Evolutionary conservation across 306 rosid genomes (phyloP).

Genomic region (Fagus crenata): DNA sequence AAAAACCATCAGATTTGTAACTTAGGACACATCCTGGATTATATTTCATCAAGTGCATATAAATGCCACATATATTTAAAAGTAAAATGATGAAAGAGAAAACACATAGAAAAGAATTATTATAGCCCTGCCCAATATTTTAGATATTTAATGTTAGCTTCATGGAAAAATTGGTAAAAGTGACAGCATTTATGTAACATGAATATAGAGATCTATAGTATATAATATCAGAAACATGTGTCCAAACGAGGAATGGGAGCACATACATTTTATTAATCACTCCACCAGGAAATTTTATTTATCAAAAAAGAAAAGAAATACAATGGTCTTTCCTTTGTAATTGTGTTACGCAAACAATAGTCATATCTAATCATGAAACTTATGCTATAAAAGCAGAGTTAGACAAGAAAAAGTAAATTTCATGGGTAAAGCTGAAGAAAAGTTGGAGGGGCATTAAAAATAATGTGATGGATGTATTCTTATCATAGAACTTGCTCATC

Average conservation of each 20-base stretch:
- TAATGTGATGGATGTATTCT: background rate
- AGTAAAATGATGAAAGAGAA: background rate
- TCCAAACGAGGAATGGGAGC: background rate
- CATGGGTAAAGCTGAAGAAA: background rate
- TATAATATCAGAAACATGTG: background rate
- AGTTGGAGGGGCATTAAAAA: background rate
- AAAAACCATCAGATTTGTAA: background rate
- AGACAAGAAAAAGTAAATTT: background rate
- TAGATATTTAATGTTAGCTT: background rate
- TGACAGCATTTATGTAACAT: background rate
- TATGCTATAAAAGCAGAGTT: background rate
- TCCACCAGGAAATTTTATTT: conserved; percentile 3
- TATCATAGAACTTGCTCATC: background rate
- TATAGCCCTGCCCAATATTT: background rate
- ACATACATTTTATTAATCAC: background rate
- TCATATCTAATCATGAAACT: background rate
- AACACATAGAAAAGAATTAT: background rate
- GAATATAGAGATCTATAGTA: background rate
- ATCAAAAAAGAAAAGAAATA: conserved; percentile 2
- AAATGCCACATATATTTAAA: background rate
- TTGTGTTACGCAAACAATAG: background rate
- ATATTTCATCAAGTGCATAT: background rate
- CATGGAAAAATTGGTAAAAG: background rate
- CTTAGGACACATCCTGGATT: background rate
- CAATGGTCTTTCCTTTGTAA: conserved; percentile 1